phyloP scores from a whole-genome alignment of 208 protist genomes.

The Endotrypanum monterogeii region DNA sequence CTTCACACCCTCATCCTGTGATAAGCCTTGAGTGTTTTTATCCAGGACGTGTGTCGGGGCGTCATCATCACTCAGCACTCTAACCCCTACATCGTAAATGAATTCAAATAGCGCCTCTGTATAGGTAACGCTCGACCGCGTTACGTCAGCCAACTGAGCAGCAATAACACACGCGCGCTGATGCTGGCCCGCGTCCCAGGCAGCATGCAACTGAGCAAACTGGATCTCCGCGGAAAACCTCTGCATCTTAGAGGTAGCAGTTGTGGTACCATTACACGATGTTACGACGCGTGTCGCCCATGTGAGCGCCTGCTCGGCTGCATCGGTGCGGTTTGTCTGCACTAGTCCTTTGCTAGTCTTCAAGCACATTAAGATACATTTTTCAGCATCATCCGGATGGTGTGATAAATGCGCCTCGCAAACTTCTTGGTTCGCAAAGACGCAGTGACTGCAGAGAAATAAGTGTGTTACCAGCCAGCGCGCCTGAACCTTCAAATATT shows the following conservation, averaged over 20 bases:
- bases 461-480: constrained; percentile 46
- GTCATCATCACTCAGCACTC: neutral
- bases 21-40: neutral
- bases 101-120: constrained; percentile 63
- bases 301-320: constrained; percentile 30
- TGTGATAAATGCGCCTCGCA: constrained; percentile 45
- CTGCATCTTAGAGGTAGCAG: neutral
- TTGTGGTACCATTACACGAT: neutral
- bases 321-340: neutral
- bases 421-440: constrained; percentile 45
- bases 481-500: constrained; percentile 19
- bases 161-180: constrained; percentile 22
- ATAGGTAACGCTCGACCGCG: constrained; percentile 23
- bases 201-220: constrained; percentile 52
- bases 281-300: constrained; percentile 16
- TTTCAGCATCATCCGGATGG: constrained; percentile 61
- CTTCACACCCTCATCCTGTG: neutral
- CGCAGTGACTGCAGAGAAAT: constrained; percentile 62
- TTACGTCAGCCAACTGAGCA: constrained; percentile 29
- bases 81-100: constrained; percentile 45
- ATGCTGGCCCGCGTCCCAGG: constrained; percentile 32
- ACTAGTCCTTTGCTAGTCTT: constrained; percentile 61
- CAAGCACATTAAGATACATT: constrained; percentile 81
- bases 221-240: constrained; percentile 41
- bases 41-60: neutral